Evolutionary conservation across 441 rosid species (phyloP).

Genomic region (Gossypium gossypioides): DNA sequence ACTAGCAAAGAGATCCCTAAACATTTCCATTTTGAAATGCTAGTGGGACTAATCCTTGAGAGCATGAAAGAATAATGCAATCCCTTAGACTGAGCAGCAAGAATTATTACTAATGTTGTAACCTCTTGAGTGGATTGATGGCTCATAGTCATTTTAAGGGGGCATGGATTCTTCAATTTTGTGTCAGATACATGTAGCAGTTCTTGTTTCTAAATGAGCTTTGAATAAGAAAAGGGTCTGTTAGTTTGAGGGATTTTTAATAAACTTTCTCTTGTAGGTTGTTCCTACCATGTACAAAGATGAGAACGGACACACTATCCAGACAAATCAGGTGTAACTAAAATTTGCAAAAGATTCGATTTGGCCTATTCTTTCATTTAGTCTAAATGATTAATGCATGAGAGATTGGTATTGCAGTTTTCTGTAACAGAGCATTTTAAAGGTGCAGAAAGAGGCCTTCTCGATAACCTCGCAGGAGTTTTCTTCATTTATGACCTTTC

Average conservation of each 20-base stretch:
- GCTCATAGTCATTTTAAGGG: neutral
- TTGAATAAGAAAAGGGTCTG: neutral
- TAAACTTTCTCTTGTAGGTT: constrained; percentile 38
- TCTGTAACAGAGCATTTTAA: constrained; percentile 90
- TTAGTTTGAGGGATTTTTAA: neutral
- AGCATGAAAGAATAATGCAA: no score
- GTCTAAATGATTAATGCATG: constrained; percentile 6
- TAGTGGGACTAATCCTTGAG: no score
- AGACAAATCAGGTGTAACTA: constrained; percentile 69
- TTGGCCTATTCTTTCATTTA: neutral
- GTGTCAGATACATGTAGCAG: neutral
- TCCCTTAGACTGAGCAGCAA: neutral
- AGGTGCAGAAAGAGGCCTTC: constrained; percentile 46
- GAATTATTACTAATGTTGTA: neutral
- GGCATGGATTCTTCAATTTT: neutral
- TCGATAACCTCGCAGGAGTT: constrained; percentile 76
- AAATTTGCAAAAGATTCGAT: neutral
- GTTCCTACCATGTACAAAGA: constrained; percentile 88
- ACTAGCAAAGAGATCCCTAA: neutral
- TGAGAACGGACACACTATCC: constrained; percentile 65
- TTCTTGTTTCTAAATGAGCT: neutral
- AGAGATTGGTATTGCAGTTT: constrained; percentile 41
- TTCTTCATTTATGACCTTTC: constrained; percentile 97
- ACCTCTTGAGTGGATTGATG: neutral
- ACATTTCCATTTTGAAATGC: neutral